Evolutionary conservation across 768 basidiomycete species (phyloP).

Genomic region (Phallus indusiatus): DNA sequence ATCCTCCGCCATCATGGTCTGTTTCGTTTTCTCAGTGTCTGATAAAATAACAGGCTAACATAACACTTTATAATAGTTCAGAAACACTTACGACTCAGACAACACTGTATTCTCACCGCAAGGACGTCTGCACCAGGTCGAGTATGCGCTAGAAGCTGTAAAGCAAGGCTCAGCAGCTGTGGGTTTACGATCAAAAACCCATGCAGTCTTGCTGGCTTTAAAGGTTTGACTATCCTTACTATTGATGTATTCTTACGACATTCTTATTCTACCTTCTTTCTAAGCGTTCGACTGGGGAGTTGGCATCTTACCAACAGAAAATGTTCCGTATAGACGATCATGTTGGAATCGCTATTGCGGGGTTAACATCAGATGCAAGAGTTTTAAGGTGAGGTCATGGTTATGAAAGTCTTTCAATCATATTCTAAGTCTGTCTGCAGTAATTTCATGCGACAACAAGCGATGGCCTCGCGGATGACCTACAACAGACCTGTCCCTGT

Average conservation of each 20-base stretch:
- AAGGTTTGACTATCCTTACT: constrained; percentile 45
- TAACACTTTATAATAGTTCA: constrained; percentile 43
- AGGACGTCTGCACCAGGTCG: constrained; percentile 93
- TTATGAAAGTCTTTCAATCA: not conserved
- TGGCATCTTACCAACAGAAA: constrained; percentile 99
- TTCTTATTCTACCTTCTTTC: not conserved
- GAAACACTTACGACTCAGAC: constrained; percentile 98
- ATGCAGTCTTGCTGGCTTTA: constrained; percentile 83
- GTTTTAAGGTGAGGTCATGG: constrained; percentile 38
- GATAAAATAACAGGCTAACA: not conserved
- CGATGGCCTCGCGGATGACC: constrained; percentile 89
- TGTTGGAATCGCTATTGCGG: constrained; percentile 98
- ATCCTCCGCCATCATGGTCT: not conserved
- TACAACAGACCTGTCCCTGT: constrained; percentile 95
- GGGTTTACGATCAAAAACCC: constrained; percentile 90
- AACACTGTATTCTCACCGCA: constrained; percentile 97
- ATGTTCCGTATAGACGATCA: constrained; percentile 99
- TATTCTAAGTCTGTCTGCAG: constrained; percentile 30
- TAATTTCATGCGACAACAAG: constrained; percentile 99
- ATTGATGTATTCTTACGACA: not conserved
- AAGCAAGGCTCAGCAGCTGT: constrained; percentile 99
- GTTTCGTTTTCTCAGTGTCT: not conserved
- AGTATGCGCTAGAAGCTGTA: constrained; percentile 98
- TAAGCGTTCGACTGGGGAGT: constrained; percentile 93
- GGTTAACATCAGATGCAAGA: constrained; percentile 96